A percentile compares a stretch with the other conserved stretches of the same genome.
These are phyloP conservation scores for Irpex sp. DNA, from an alignment of 1,284 basidiomycete species.

Conservation along the genomic window DNA sequence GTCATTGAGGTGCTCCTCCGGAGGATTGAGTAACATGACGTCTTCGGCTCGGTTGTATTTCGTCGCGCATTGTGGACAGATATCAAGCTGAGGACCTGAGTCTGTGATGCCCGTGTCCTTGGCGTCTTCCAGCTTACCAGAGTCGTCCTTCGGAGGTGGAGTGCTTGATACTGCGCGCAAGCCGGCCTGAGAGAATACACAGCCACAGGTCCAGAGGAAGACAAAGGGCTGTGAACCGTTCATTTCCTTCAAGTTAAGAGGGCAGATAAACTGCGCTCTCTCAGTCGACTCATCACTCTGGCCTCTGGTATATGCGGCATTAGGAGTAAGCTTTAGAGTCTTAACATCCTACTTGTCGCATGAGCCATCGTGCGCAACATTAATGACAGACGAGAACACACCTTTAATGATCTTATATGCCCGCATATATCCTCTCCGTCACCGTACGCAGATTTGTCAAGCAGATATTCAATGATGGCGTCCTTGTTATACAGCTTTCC, in stretches of 20 bases:
- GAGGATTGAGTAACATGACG: constrained; percentile 60
- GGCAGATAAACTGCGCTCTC: constrained; percentile 78
- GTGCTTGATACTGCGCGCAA: constrained; percentile 56
- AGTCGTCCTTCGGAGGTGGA: constrained; percentile 21
- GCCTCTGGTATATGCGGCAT: constrained; percentile 46
- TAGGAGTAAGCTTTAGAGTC: constrained; percentile 74
- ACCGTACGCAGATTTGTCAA: constrained; percentile 75
- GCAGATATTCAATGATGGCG: constrained; percentile 80
- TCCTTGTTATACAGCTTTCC: constrained; percentile 96
- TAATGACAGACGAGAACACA: constrained; percentile 32
- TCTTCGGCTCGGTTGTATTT: constrained; percentile 60
- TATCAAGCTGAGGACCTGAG: constrained; percentile 35
- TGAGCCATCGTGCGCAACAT: not conserved
- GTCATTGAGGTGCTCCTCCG: constrained; percentile 51
- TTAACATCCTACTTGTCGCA: constrained; percentile 68
- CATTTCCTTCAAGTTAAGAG: constrained; percentile 90
- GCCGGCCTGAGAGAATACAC: constrained; percentile 78
- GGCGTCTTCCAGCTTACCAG: constrained; percentile 27
- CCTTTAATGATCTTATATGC: constrained; percentile 86
- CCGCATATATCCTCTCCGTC: constrained; percentile 85
- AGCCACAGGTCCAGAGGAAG: constrained; percentile 85
- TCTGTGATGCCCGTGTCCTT: constrained; percentile 16
- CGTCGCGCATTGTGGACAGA: constrained; percentile 72
- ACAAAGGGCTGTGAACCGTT: constrained; percentile 86
- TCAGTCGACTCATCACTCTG: constrained; percentile 40